Base-by-base conservation (phyloP, 306 rosid species). In the Gastrolobium bilobum region DNA sequence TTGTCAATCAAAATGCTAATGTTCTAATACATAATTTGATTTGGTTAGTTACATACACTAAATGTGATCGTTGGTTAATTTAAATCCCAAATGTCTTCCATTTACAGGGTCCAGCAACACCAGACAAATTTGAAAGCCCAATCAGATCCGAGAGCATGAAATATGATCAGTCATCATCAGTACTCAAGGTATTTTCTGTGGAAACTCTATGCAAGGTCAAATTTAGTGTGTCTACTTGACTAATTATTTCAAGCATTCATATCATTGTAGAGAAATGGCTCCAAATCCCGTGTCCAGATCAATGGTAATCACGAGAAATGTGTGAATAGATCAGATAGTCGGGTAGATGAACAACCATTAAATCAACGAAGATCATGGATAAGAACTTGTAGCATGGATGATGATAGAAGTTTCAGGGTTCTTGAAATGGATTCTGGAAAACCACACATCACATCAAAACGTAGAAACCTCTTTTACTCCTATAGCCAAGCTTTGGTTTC, bases 241-340 rank as follows among this genome's bases (percentile, higher is more conserved):
- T 10, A 54, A 56, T 4, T 15, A 31, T 57, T 57, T 39, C 1
- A 39, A 54, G 35, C 30, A 14, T 70, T 60, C 20, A n/a, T 58
- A 20, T 76, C n/a, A 65, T 20, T 89, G 91, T 76, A 91, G 97
- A 87, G 88, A 84, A 86, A 62, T 79, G 80, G 84, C 82, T 90
- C 91, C 11, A 94, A 72, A 74, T 84, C 89, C n/a, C 78, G 70
- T 11, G 42, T 56, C 33, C 79, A 82, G 38, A 42, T 48, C 29
- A 52, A 53, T 52, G 80, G 81, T 33, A 80, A 60, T 73, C 81
- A 53, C 66, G 87, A 76, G 34, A 77, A 65, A 37, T 34, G 42
- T 15, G 75, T 82, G 75, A 79, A 75, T 26, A 61, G 76, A 65
- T 44, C 81, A 26, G 83, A 80, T 35, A 51, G 40, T 30, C 37